A percentile compares a stretch with the other conserved stretches of the same genome.
These are phyloP conservation scores for Phyllostachys edulis DNA, from an alignment of 176 grass and related monocot genomes.

Conservation along the genomic window DNA sequence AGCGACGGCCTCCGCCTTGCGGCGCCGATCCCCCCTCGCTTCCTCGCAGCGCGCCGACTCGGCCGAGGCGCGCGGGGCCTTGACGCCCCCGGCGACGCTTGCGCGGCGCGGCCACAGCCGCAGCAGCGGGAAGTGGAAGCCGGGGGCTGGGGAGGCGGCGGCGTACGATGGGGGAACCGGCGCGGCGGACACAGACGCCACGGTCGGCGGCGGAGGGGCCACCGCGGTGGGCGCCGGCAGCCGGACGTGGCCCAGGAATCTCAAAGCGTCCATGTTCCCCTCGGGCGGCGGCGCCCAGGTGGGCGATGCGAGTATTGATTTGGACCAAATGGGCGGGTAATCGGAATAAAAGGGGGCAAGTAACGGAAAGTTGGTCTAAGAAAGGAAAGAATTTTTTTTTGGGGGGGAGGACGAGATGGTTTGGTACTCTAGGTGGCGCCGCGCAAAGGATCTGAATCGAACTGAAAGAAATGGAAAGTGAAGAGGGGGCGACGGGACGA, in stretches of 20 bases:
- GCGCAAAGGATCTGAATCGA: background rate
- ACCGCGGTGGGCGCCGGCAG: background rate
- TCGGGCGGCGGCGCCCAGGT: background rate
- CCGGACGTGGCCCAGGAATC: slow-evolving; percentile 43
- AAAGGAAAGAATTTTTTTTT: background rate
- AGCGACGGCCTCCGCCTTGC: background rate
- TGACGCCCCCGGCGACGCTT: background rate
- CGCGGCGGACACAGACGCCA: background rate
- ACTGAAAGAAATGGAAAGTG: too few species aligned
- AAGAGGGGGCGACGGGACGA: background rate
- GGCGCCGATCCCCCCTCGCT: background rate
- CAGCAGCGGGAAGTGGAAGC: slow-evolving; percentile 12
- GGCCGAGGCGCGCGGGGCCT: background rate
- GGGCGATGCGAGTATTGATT: background rate
- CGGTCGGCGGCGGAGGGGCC: background rate
- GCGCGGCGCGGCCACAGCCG: slow-evolving; percentile 41
- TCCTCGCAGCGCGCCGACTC: slow-evolving; percentile 28
- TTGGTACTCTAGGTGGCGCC: background rate
- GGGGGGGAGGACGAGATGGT: background rate
- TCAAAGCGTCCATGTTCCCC: slow-evolving; percentile 54
- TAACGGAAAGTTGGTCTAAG: background rate
- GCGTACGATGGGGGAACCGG: background rate
- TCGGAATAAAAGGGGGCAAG: background rate
- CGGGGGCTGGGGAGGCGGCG: background rate
- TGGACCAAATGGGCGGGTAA: too few species aligned